These are phyloP conservation scores for Mycosarcoma mackinlayi DNA, from an alignment of 1,284 basidiomycete genomes.

Conservation along the genomic window DNA sequence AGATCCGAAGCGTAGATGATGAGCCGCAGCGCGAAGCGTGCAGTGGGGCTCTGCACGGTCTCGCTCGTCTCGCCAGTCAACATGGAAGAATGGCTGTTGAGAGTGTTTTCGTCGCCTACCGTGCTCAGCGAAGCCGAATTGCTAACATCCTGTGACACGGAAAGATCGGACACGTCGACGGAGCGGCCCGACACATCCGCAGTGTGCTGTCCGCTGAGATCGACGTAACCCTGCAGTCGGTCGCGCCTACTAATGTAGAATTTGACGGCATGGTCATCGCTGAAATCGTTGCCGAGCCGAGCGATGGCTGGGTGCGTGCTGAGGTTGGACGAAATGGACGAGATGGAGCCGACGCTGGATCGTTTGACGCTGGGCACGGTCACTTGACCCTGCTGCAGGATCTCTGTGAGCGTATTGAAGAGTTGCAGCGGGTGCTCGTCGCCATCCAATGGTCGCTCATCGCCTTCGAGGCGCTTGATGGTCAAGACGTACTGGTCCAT, in stretches of 20 bases:
- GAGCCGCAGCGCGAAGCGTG: conserved; percentile 85
- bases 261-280: conserved; percentile 94
- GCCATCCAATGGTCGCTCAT: conserved; percentile 77
- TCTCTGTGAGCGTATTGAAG: conserved; percentile 83
- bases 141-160: conserved; percentile 41
- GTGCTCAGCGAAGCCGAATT: conserved; percentile 37
- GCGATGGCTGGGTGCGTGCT: conserved; percentile 93
- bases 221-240: conserved; percentile 38
- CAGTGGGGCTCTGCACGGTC: conserved; percentile 70
- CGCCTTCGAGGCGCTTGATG: conserved; percentile 87
- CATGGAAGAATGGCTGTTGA: conserved; percentile 43
- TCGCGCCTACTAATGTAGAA: conserved; percentile 81
- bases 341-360: conserved; percentile 91
- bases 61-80: conserved; percentile 41
- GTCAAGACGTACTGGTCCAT: conserved; percentile 81
- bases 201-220: conserved; percentile 19
- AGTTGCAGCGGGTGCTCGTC: conserved; percentile 84
- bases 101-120: conserved; percentile 28
- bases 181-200: conserved; percentile 36
- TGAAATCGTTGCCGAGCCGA: conserved; percentile 90
- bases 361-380: conserved; percentile 79
- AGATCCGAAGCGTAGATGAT: conserved; percentile 87
- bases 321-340: conserved; percentile 87
- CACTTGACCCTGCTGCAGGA: conserved; percentile 70
- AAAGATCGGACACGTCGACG: conserved; percentile 30